Conservation (phyloP, 441 rosid genomes). For the Isatis lusitanica region DNA sequence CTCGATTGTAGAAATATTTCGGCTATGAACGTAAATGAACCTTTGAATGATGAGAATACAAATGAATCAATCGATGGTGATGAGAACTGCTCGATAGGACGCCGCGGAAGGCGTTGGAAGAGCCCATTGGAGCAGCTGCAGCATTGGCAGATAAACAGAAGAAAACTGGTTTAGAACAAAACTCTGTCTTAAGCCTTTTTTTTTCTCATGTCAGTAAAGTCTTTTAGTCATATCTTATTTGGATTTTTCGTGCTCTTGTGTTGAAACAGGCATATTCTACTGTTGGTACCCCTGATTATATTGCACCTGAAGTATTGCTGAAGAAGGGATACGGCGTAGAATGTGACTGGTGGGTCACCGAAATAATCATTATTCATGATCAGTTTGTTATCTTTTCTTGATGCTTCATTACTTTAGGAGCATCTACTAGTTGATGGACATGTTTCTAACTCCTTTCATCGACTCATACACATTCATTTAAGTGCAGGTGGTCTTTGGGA, state of each 20-base stretch:
- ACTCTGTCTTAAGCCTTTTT: slow-evolving; percentile 12
- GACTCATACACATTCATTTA: slow-evolving; percentile 27
- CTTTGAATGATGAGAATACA: slow-evolving; percentile 64
- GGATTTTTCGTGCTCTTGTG: slow-evolving; percentile 32
- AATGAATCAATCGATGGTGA: slow-evolving; percentile 76
- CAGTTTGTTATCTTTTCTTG: neutral
- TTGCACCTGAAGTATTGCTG: slow-evolving; percentile 92
- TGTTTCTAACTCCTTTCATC: neutral
- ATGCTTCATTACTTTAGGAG: neutral
- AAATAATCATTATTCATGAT: neutral
- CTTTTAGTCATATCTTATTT: neutral
- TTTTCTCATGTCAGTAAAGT: neutral
- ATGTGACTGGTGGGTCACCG: slow-evolving; percentile 80
- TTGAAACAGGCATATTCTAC: slow-evolving; percentile 79
- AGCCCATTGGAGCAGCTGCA: slow-evolving; percentile 84
- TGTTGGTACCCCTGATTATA: slow-evolving; percentile 98
- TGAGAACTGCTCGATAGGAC: slow-evolving; percentile 56
- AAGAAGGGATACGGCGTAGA: slow-evolving; percentile 98
- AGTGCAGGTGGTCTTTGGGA: slow-evolving; percentile 94
- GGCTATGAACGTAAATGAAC: slow-evolving; percentile 70
- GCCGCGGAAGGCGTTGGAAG: slow-evolving; percentile 75
- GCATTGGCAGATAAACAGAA: slow-evolving; percentile 93
- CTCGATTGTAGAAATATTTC: slow-evolving; percentile 76
- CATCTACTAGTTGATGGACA: neutral
- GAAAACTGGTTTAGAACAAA: slow-evolving; percentile 67